Percentiles rank a stretch among this genome's conserved stretches.
phyloP scores from a whole-genome alignment of 768 basidiomycete genomes.

The Boletus subcaerulescens region DNA sequence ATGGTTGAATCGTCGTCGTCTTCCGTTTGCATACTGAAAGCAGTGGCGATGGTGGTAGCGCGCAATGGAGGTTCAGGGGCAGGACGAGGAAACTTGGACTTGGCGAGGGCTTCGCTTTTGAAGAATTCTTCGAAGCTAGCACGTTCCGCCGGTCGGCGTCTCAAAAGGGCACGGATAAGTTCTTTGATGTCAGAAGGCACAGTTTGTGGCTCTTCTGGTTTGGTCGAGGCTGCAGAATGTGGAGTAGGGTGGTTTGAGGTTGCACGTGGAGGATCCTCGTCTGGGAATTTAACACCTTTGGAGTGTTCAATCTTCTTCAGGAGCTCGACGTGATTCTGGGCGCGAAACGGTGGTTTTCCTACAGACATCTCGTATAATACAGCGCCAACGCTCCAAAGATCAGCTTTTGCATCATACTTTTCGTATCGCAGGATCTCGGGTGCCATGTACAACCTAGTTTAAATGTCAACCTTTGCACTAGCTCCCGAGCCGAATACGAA shows the following conservation, averaged over 20 bases:
- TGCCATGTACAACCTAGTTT: constrained; percentile 88
- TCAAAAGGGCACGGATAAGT: constrained; percentile 80
- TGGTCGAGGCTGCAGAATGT: constrained; percentile 17
- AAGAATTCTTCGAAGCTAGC: constrained; percentile 94
- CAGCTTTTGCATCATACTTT: constrained; percentile 97
- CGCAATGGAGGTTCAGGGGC: constrained; percentile 13
- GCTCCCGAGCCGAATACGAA: constrained; percentile 12
- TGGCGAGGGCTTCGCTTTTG: constrained; percentile 68
- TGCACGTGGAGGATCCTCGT: constrained; percentile 64
- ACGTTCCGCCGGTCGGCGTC: constrained; percentile 78
- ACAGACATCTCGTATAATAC: constrained; percentile 95
- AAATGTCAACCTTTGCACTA: neutral
- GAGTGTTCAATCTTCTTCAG: constrained; percentile 88
- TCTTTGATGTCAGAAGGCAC: constrained; percentile 85
- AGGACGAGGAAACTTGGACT: constrained; percentile 72
- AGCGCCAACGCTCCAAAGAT: constrained; percentile 97
- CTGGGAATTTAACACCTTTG: constrained; percentile 92
- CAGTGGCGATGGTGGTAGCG: constrained; percentile 5
- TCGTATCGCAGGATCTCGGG: constrained; percentile 96
- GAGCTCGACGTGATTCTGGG: constrained; percentile 93
- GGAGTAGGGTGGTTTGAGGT: constrained; percentile 33
- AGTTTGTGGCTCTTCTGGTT: constrained; percentile 47
- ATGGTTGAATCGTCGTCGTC: constrained; percentile 32
- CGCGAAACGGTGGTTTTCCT: constrained; percentile 92
- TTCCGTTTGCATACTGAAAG: constrained; percentile 21